A percentile compares a stretch with the other conserved stretches of the same genome.
Evolutionary conservation across 257 asterid species (phyloP).

Genomic region (Pogostemon cablin): DNA sequence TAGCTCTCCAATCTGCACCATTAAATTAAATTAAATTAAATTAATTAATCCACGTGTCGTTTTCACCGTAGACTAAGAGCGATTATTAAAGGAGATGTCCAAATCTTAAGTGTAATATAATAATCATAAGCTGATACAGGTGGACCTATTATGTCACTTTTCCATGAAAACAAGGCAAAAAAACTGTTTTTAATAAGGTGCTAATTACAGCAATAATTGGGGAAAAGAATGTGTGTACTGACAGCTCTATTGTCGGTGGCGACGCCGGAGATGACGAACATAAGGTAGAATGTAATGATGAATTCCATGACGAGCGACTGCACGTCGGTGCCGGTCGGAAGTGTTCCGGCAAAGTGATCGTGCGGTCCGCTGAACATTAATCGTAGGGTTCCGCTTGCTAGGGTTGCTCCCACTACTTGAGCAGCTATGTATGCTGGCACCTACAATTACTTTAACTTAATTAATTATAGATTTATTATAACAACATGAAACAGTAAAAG

Average conservation of each 20-base stretch:
- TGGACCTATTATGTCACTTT: constrained; percentile 15
- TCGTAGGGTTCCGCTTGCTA: constrained; percentile 81
- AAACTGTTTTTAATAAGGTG: too few species aligned
- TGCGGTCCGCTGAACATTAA: constrained; percentile 64
- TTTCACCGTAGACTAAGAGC: constrained; percentile 7
- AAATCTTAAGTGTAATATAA: background rate
- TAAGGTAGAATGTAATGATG: constrained; percentile 85
- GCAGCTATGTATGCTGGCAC: constrained; percentile 75
- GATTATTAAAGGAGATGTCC: constrained; percentile 17
- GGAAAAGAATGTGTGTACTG: constrained; percentile 19
- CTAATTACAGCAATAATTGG: background rate
- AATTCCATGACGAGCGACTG: constrained; percentile 77
- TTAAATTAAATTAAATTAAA: constrained; percentile 14
- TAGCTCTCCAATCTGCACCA: constrained; percentile 82
- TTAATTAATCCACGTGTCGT: constrained; percentile 16
- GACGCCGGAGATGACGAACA: constrained; percentile 92
- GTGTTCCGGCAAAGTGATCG: constrained; percentile 75
- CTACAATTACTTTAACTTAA: constrained; percentile 29
- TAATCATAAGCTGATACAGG: background rate
- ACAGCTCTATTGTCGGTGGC: constrained; percentile 95
- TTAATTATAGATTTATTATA: too few species aligned
- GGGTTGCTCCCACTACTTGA: constrained; percentile 72
- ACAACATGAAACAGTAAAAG: too few species aligned
- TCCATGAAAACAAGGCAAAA: background rate
- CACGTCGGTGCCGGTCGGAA: constrained; percentile 55